Evolutionary conservation across 768 basidiomycete species (phyloP).

Genomic region (Suillus bovinus): DNA sequence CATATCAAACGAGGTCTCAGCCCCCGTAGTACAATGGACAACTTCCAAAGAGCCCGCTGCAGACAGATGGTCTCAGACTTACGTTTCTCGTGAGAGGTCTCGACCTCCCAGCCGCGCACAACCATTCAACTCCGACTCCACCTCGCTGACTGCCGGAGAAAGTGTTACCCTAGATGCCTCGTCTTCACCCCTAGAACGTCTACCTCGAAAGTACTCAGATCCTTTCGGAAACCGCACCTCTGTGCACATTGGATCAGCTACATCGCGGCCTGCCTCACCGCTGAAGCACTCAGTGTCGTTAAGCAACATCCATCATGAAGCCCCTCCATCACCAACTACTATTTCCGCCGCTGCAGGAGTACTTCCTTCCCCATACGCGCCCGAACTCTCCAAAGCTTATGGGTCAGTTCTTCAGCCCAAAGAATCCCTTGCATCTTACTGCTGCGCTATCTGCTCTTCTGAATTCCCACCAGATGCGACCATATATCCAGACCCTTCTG

Average conservation of each 20-base stretch:
- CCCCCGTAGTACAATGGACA: constrained; percentile 67
- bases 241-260: constrained; percentile 57
- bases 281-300: constrained; percentile 41
- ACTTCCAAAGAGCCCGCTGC: constrained; percentile 42
- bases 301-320: constrained; percentile 7
- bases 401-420: constrained; percentile 82
- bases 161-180: constrained; percentile 16
- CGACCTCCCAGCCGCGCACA: constrained; percentile 28
- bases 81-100: constrained; percentile 58
- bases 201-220: constrained; percentile 48
- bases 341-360: constrained; percentile 60
- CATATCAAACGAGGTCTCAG: constrained; percentile 39
- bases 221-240: constrained; percentile 50
- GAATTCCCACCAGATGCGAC: constrained; percentile 81
- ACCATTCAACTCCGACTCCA: constrained; percentile 7
- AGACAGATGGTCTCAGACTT: constrained; percentile 83
- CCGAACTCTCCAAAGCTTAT: constrained; percentile 77
- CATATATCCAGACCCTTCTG: constrained; percentile 73
- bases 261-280: constrained; percentile 58
- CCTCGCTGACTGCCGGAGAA: constrained; percentile 8
- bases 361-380: constrained; percentile 57
- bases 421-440: constrained; percentile 67
- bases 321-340: constrained; percentile 37
- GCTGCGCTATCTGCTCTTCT: constrained; percentile 63
- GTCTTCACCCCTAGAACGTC: constrained; percentile 38